Conservation (phyloP, 225 moss, liverwort and hornwort genomes). For the Climacium dendroides region DNA sequence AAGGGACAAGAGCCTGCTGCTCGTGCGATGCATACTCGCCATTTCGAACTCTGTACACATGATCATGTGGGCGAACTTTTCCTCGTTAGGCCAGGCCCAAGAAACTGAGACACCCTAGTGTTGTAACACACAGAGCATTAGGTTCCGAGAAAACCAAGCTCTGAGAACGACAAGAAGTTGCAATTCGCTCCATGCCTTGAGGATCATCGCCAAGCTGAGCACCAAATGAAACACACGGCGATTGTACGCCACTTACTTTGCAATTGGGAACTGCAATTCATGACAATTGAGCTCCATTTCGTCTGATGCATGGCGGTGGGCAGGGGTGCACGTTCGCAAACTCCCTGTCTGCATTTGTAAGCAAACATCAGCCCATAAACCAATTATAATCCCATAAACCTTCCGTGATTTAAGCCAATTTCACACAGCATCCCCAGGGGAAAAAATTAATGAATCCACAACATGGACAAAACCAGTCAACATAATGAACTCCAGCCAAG, state of each 20-base stretch:
- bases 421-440: background rate
- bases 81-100: background rate
- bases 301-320: background rate
- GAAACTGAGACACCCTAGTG: background rate
- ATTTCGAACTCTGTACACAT: background rate
- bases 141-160: background rate
- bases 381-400: too few species aligned
- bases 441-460: background rate
- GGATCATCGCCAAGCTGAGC: background rate
- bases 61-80: background rate
- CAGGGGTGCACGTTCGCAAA: background rate
- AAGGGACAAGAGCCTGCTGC: conserved; percentile 51
- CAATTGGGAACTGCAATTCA: background rate
- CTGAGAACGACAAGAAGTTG: background rate
- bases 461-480: background rate
- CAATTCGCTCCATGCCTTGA: background rate
- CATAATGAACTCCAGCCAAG: background rate
- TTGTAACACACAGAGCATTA: background rate
- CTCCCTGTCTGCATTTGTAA: background rate
- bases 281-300: background rate
- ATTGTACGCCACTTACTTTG: background rate
- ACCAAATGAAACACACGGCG: background rate
- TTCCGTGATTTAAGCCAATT: background rate
- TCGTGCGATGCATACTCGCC: background rate
- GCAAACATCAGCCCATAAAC: background rate